Percentiles rank a stretch among this genome's conserved stretches.
These are phyloP conservation scores for Discostella pseudostelligera DNA, from an alignment of 108 stramenopile genomes.

Conservation along the genomic window DNA sequence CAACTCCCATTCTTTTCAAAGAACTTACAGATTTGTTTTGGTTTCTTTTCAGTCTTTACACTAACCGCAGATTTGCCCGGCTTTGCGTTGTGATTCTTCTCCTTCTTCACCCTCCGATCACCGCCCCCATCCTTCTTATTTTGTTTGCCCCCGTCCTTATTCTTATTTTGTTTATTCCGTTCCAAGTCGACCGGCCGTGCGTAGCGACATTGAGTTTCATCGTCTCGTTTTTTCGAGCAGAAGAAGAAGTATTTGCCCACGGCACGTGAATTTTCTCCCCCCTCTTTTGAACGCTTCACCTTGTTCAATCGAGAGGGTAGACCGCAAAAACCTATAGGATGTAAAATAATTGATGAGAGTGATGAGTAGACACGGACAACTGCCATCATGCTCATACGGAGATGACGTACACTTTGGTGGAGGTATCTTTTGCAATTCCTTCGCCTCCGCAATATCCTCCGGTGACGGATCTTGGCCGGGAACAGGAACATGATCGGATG, in stretches of 20 bases:
- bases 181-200: conserved; percentile 65
- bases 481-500: conserved; percentile 53
- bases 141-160: conserved; percentile 5
- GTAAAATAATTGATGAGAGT: not conserved
- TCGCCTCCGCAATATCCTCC: conserved; percentile 61
- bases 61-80: not conserved
- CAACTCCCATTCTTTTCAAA: conserved; percentile 42
- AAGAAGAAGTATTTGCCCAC: conserved; percentile 81
- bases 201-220: conserved; percentile 70
- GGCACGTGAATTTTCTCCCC: conserved; percentile 56
- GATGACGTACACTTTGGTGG: conserved; percentile 56
- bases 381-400: too few relatives aligned
- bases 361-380: not conserved
- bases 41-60: not conserved
- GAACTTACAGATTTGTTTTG: conserved; percentile 36
- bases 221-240: conserved; percentile 55
- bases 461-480: conserved; percentile 71
- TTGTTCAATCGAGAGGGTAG: conserved; percentile 67
- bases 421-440: conserved; percentile 52
- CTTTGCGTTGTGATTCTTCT: conserved; percentile 8
- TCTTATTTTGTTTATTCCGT: conserved; percentile 30
- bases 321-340: conserved; percentile 53
- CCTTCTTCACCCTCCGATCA: conserved; percentile 12
- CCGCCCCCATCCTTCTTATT: conserved; percentile 5
- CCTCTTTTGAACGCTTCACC: conserved; percentile 60